These are phyloP conservation scores for Clathrospora elynae DNA, from an alignment of 2,329 filamentous ascomycete genomes.

Conservation along the genomic window DNA sequence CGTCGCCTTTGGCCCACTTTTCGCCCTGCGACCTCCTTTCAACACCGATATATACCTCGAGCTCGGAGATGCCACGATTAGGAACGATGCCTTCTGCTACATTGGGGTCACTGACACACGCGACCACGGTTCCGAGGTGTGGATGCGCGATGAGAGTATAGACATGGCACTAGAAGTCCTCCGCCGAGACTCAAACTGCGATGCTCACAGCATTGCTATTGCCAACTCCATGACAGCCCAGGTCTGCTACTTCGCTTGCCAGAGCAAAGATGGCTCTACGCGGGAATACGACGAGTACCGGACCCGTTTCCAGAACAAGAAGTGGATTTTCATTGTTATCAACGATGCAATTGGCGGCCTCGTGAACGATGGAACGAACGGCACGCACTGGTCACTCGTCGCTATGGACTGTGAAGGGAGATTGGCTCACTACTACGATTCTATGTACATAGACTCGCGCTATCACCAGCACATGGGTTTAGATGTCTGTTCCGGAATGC, in stretches of 20 bases:
- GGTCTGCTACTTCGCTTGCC: constrained; percentile 12
- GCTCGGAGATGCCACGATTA: constrained; percentile 16
- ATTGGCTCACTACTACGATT: constrained; percentile 27
- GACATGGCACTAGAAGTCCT: constrained; percentile 29
- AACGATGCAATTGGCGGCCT: constrained; percentile 26
- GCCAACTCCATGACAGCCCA: constrained; percentile 21
- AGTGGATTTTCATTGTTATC: constrained; percentile 34
- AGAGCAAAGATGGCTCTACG: constrained; percentile 3
- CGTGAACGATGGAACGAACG: constrained; percentile 7
- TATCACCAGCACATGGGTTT: constrained; percentile 1
- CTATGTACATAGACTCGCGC: background rate
- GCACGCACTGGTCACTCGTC: constrained; percentile 33
- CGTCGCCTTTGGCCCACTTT: constrained; percentile 2
- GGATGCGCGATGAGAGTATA: constrained; percentile 28
- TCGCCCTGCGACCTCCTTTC: background rate
- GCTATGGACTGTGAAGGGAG: constrained; percentile 16
- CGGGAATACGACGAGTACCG: constrained; percentile 14
- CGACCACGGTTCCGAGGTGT: background rate
- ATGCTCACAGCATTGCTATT: constrained; percentile 22
- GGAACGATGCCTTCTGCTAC: constrained; percentile 16
- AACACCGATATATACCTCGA: constrained; percentile 19
- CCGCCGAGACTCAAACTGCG: constrained; percentile 7
- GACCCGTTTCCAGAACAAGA: constrained; percentile 17
- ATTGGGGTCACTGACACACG: constrained; percentile 7
- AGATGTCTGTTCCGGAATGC: constrained; percentile 10